Base-by-base conservation (phyloP, 305 asterid species). In the Striga hermonthica region DNA sequence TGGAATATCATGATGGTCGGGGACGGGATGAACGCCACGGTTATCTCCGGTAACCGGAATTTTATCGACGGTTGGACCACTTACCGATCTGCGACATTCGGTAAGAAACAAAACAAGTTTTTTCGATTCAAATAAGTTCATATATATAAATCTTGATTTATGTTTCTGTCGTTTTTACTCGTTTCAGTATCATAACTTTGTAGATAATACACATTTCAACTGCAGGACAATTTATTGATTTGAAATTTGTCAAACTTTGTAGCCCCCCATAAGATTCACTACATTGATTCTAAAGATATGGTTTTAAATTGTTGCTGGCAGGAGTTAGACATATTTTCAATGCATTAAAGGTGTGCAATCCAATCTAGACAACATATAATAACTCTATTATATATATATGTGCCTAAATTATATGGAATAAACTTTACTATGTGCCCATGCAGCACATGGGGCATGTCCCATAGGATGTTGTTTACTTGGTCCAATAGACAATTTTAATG, bases 1-100 rank as follows among this genome's bases (percentile, higher is more conserved):
- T 82, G 92, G 95, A 87, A 91, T 57, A 76, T 91, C 14, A 82
- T 86, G 92, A 60, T 91, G 88, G 65, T 89, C 5, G 98, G 98
- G 76, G 98, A 91, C n/a, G 98, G 96, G 4, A 69, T 81, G n/a
- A 79, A 84, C 64, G 86, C 40, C 31, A 91, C 98, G 0, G 55
- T 89, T 65, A 76, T 91, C 60, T 70, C 92, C 12, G 98, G 96
- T 22, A 83, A 85, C 60, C 86, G 81, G 22, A 87, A 54, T 73
- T 76, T 77, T 57, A 12, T 78, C 55, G 96, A 84, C 63, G 95
- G 95, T 0, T 87, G 91, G 92, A 87, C 92, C 54, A 91, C 98
- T 0, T 82, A 77, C 65, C 78, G 90, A 4, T 79, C 95, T 31
- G 89, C 96, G 9, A 89, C 98, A 34, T 89, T 91, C 54, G 93